Base-by-base conservation (phyloP, 1,139 yeast species). In the Kodamaea ohmeri region DNA sequence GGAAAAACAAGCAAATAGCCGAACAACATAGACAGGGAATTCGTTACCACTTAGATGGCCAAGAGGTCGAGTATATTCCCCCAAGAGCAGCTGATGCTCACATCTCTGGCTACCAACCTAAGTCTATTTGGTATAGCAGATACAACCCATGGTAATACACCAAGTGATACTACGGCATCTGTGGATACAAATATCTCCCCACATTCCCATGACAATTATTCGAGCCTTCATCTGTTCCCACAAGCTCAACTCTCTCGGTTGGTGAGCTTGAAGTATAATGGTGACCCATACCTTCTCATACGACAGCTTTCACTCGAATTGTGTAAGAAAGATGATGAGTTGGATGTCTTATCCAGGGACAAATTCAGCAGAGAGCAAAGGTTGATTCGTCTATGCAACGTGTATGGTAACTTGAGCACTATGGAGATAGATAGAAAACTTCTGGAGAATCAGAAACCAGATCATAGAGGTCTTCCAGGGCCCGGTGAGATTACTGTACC, bases 271-370 rank as follows among this genome's bases (percentile, higher is more conserved):
- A 61, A 61, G 41, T 63, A 58, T 41, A 47, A 51, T 32, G 50
- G 65, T 39, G 76, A 78, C 16, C 65, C 76, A 0, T 53, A 63
- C 4, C 53, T 56, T 2, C 61, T 76, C 19, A 64, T 76, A 4
- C 60, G 71, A 25, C 81, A 75, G 48, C 55, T 76, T 20, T 73
- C 79, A 0, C 48, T 63, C 0, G 81, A 76, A 43, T 51, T 77
- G 40, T 73, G 78, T 1, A 60, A 63, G 28, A 64, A 76, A 32
- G 80, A 76, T 42, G 61, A 72, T 2, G 78, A 75, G 45, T 56
- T 75, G 33, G 58, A 67, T 3, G 47, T 71, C 25, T 47, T 68
- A 25, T 59, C 74, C 15, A 63, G 67, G 42, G 66, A 63, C 38
- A 61, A 61, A 40, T 72, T 73, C 39, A 58, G 58, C 22, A 53